Conservation (phyloP, 768 basidiomycete species). For the Lentinula detonsa region DNA sequence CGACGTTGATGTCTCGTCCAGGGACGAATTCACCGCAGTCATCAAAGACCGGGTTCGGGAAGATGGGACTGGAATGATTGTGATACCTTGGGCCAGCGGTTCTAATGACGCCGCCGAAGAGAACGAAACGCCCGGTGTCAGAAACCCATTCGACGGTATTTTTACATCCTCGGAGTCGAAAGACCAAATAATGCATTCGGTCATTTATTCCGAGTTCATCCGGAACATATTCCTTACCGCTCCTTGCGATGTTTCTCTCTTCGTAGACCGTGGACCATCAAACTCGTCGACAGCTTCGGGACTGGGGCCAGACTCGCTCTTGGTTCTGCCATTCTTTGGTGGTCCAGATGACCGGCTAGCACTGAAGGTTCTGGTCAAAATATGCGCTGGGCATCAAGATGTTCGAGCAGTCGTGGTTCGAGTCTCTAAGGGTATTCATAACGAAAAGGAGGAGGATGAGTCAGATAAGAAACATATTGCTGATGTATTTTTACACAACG, state of each 20-base stretch:
- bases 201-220: constrained; percentile 77
- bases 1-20: background rate
- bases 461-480: constrained; percentile 26
- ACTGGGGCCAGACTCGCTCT: constrained; percentile 47
- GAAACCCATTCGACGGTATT: constrained; percentile 73
- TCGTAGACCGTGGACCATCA: constrained; percentile 65
- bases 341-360: constrained; percentile 92
- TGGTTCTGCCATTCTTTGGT: constrained; percentile 83
- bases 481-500: constrained; percentile 10
- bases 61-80: constrained; percentile 38
- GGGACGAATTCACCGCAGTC: background rate
- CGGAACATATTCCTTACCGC: constrained; percentile 74
- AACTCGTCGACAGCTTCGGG: constrained; percentile 14
- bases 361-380: constrained; percentile 76
- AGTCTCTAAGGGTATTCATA: constrained; percentile 36
- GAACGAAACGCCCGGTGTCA: constrained; percentile 16
- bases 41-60: background rate
- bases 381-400: constrained; percentile 43
- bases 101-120: constrained; percentile 21
- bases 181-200: constrained; percentile 42
- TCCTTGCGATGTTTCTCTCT: constrained; percentile 75
- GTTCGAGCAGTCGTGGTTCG: constrained; percentile 73
- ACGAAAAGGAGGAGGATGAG: constrained; percentile 25
- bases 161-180: constrained; percentile 49
- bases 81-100: constrained; percentile 78